These are phyloP conservation scores for Rheum nobile DNA, from an alignment of 148 eudicot genomes.

Conservation along the genomic window DNA sequence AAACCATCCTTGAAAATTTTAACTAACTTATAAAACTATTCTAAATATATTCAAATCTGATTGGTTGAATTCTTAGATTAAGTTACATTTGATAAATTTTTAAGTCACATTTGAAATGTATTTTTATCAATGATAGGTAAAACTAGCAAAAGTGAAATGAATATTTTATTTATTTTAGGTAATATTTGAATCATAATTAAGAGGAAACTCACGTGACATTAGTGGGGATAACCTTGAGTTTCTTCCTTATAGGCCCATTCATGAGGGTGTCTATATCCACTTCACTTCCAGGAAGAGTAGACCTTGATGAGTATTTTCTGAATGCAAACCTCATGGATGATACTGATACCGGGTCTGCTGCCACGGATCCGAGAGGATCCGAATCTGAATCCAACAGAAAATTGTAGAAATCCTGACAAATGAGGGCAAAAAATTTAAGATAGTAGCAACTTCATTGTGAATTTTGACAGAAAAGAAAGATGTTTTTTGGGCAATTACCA, in stretches of 20 bases:
- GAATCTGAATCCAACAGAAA: conserved; percentile 46
- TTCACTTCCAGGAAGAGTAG: conserved; percentile 12
- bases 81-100: too few species aligned
- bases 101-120: too few species aligned
- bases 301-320: conserved; percentile 29
- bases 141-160: too few species aligned
- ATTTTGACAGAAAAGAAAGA: background rate
- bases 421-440: too few species aligned
- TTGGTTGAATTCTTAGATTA: too few species aligned
- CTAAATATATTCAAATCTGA: too few species aligned
- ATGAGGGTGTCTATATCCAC: conserved; percentile 37
- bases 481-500: conserved; percentile 25
- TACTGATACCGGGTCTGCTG: conserved; percentile 13
- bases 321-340: conserved; percentile 20
- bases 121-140: too few species aligned
- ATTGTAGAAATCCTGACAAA: conserved; percentile 69
- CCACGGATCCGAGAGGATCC: conserved; percentile 38
- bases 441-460: background rate
- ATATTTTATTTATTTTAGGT: too few species aligned
- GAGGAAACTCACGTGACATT: conserved; percentile 43
- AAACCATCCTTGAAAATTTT: too few species aligned
- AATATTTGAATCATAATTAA: background rate
- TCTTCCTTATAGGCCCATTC: conserved; percentile 57
- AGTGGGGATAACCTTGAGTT: conserved; percentile 45
- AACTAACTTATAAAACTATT: too few species aligned